phyloP scores from a whole-genome alignment of 2,329 filamentous ascomycete genomes.

The Arachnomyces sp. region DNA sequence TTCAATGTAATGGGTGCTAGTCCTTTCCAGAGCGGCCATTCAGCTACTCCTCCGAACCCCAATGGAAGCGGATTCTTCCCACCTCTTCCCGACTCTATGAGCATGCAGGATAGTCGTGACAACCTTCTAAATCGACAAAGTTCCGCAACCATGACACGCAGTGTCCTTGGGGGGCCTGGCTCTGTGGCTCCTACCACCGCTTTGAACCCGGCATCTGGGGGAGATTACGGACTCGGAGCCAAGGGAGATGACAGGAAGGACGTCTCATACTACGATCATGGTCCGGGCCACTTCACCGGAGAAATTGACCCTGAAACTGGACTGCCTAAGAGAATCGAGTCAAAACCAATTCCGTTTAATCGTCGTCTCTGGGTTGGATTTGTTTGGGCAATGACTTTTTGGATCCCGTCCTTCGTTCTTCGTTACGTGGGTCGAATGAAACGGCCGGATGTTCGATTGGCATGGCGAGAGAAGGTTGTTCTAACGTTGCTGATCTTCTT shows the following conservation, averaged over 20 bases:
- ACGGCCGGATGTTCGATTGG: constrained; percentile 90
- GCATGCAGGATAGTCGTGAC: constrained; percentile 62
- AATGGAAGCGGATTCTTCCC: constrained; percentile 61
- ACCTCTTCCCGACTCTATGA: constrained; percentile 52
- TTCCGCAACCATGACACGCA: constrained; percentile 39
- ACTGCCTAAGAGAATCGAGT: constrained; percentile 67
- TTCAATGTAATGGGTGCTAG: constrained; percentile 46
- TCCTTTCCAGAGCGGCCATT: constrained; percentile 66
- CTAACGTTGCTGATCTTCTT: constrained; percentile 73
- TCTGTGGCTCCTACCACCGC: constrained; percentile 40
- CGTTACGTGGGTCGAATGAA: constrained; percentile 89
- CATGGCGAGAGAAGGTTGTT: constrained; percentile 92
- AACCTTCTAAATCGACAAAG: constrained; percentile 57
- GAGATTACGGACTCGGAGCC: constrained; percentile 80
- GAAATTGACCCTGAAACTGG: constrained; percentile 71
- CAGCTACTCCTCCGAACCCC: constrained; percentile 50
- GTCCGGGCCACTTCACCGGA: constrained; percentile 58
- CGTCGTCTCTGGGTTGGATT: constrained; percentile 73
- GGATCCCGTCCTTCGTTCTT: constrained; percentile 82
- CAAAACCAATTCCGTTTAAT: constrained; percentile 53
- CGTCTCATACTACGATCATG: constrained; percentile 62
- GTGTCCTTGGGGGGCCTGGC: constrained; percentile 46
- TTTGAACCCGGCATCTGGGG: constrained; percentile 57
- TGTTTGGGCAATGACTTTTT: constrained; percentile 85
- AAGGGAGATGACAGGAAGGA: constrained; percentile 77